Base-by-base conservation (phyloP, 2,329 filamentous ascomycete genomes). In the Stemphylium lycopersici region DNA sequence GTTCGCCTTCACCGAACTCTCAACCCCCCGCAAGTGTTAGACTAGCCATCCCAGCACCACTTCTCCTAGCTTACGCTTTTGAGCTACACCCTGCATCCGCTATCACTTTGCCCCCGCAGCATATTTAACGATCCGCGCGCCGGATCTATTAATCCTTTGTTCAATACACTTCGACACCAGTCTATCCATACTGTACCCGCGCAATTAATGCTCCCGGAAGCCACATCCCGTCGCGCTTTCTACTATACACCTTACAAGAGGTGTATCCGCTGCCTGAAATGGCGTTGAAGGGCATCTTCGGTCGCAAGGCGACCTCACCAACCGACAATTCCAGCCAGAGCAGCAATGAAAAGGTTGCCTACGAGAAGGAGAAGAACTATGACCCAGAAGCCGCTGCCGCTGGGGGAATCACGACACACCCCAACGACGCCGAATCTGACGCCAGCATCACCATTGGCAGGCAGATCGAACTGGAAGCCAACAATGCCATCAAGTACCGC, bases 401-500 rank as follows among this genome's bases (percentile, higher is more conserved):
- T 20, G 59, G 66, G 47, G 74, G 78, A 68, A 79, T 72, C 56
- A 69, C 79, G 46, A 71, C 75, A 3, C 61, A 53, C 6, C 52
- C 58, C 41, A 58, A 59, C 37, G 66, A 69, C 37, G 55, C 73
- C 44, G 73, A 72, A 48, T 74, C 74, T 38, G 71, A 68, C 3
- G 77, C 77, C 5, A 75, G 76, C 38, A 55, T 82, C 39, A 79
- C 77, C 32, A 75, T 86, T 38, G 82, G 81, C 43, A 83, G 84
- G 76, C 92, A 96, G 77, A 84, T 93, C 60, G 90, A 88, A 48
- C 72, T 90, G 58, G 93, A 96, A 75, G 83, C 86, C 24, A 87
- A 86, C 46, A 87, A 90, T 74, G 86, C 87, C 10, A 96, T 97
- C 76, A 88, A 96, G 78, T 97, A 97, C 74, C 84, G 93, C 56